phyloP scores from a whole-genome alignment of 192 early-diverging fungal species.

The Coemansia sp. region DNA sequence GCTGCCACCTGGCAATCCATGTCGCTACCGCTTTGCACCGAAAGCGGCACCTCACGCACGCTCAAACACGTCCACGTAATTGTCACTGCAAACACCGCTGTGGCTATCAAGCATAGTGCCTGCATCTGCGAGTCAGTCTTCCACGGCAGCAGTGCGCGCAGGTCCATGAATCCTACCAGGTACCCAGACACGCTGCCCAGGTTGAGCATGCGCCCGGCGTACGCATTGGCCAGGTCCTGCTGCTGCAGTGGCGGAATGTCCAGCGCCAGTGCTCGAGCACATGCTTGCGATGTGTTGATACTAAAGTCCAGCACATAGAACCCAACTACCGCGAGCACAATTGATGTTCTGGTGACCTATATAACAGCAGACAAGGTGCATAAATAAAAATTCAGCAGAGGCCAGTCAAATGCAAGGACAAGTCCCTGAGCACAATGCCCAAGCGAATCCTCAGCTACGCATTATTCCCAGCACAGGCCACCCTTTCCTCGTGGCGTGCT shows the following conservation, averaged over 20 bases:
- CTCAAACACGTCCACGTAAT: slow-evolving; percentile 67
- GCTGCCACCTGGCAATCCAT: neutral
- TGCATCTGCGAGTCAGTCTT: slow-evolving; percentile 76
- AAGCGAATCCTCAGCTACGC: neutral
- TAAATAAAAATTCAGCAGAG: slow-evolving; percentile 4
- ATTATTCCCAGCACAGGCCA: slow-evolving; percentile 10
- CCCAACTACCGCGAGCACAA: slow-evolving; percentile 74
- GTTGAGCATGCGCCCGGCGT: slow-evolving; percentile 83
- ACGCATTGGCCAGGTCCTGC: slow-evolving; percentile 82
- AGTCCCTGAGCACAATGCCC: slow-evolving; percentile 1
- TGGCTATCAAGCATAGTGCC: slow-evolving; percentile 76
- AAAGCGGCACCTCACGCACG: slow-evolving; percentile 55
- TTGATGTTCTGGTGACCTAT: slow-evolving; percentile 55
- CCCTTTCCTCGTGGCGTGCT: neutral
- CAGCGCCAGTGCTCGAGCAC: slow-evolving; percentile 79
- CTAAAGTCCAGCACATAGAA: slow-evolving; percentile 94
- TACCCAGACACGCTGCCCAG: slow-evolving; percentile 87
- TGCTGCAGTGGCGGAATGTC: slow-evolving; percentile 78
- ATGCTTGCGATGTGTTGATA: slow-evolving; percentile 87
- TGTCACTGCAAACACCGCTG: slow-evolving; percentile 62
- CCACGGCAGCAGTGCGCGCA: slow-evolving; percentile 64
- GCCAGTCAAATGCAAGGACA: neutral
- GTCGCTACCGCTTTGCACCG: neutral
- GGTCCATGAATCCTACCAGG: slow-evolving; percentile 80
- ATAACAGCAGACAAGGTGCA: neutral